Evolutionary conservation across 371 early-diverging fungal genomes (phyloP).

Genomic region (Chytridium lagenaria): DNA sequence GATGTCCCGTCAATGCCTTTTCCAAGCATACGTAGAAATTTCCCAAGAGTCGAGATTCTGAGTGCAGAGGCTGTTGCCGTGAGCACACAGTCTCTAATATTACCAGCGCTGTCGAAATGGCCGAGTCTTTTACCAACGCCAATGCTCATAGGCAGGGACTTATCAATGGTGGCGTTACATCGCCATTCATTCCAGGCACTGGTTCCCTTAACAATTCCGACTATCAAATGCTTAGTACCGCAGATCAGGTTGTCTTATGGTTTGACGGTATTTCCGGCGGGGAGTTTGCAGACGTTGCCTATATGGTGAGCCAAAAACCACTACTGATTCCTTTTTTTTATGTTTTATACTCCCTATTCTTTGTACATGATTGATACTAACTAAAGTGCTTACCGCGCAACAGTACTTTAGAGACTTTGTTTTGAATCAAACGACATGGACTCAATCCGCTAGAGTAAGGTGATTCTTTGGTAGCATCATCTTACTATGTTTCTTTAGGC

Average conservation of each 20-base stretch:
- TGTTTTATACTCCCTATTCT: background rate
- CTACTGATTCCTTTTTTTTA: too few relatives aligned
- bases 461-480: background rate
- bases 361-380: background rate
- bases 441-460: background rate
- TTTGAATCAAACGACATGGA: background rate
- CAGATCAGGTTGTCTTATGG: conserved; percentile 1
- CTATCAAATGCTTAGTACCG: background rate
- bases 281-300: background rate
- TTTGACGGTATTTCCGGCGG: background rate
- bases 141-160: background rate
- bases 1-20: conserved; percentile 12
- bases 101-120: background rate
- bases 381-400: background rate
- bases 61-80: conserved; percentile 15
- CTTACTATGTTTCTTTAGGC: background rate
- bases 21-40: background rate
- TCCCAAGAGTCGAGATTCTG: background rate
- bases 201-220: background rate
- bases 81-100: background rate
- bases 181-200: background rate
- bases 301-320: background rate
- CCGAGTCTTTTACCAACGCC: background rate
- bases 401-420: background rate
- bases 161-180: background rate